These are phyloP conservation scores for Telopea speciosissima DNA, from an alignment of 177 flowering plant species.

Conservation along the genomic window DNA sequence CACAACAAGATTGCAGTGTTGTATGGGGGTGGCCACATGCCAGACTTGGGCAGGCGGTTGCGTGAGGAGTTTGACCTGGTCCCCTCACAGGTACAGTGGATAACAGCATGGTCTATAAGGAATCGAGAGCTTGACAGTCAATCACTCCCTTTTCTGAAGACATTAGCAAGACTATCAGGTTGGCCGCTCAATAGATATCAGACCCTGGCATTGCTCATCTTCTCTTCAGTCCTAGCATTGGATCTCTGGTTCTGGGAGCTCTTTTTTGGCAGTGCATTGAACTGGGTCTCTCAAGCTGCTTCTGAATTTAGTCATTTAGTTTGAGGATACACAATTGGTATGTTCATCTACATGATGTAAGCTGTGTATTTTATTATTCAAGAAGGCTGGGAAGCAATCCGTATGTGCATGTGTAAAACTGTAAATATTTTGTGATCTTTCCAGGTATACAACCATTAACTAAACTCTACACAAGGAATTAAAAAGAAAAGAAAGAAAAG, in stretches of 20 bases:
- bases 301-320: slow-evolving; percentile 30
- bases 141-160: slow-evolving; percentile 60
- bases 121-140: slow-evolving; percentile 39
- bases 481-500: too few relatives aligned
- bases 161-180: slow-evolving; percentile 65
- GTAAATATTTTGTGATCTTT: too few relatives aligned
- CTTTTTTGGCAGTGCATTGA: slow-evolving; percentile 50
- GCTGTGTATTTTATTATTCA: neutral
- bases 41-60: slow-evolving; percentile 84
- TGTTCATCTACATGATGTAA: slow-evolving; percentile 2
- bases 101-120: slow-evolving; percentile 88
- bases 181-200: slow-evolving; percentile 96
- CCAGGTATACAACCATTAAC: too few relatives aligned
- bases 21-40: slow-evolving; percentile 99
- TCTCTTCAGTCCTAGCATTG: slow-evolving; percentile 74
- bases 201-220: slow-evolving; percentile 73
- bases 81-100: slow-evolving; percentile 73
- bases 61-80: slow-evolving; percentile 70
- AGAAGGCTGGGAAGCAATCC: neutral
- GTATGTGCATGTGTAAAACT: slow-evolving; percentile 1
- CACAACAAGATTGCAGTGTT: slow-evolving; percentile 71
- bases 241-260: slow-evolving; percentile 99
- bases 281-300: slow-evolving; percentile 48
- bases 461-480: too few relatives aligned
- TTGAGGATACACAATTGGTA: slow-evolving; percentile 22